These are phyloP conservation scores for Colletotrichum horii DNA, from an alignment of 2,329 filamentous ascomycete genomes.

Conservation along the genomic window DNA sequence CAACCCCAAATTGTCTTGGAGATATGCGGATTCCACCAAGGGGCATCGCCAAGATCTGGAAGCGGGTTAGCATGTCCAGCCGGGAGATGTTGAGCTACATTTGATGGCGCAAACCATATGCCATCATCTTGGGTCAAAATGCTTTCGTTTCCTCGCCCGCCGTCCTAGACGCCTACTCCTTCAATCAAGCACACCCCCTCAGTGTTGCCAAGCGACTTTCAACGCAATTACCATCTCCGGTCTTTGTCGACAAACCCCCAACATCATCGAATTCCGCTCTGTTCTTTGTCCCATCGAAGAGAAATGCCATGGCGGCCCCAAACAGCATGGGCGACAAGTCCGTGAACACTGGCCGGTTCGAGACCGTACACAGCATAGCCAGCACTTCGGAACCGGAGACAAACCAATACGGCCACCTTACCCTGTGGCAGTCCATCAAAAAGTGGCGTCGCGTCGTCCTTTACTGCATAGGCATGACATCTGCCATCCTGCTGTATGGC, in stretches of 20 bases:
- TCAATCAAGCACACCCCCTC: not conserved
- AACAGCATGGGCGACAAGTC: constrained; percentile 7
- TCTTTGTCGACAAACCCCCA: not conserved
- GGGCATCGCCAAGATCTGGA: constrained; percentile 9
- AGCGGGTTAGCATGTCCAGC: constrained; percentile 2
- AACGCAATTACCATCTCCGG: not conserved
- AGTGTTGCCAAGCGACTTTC: not conserved
- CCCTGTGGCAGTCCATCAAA: constrained; percentile 27
- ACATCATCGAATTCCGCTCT: not conserved
- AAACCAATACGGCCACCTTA: constrained; percentile 21
- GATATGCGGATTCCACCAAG: not conserved
- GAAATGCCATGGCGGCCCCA: constrained; percentile 3
- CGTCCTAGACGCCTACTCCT: not conserved
- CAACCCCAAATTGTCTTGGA: constrained; percentile 8
- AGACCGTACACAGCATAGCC: constrained; percentile 2
- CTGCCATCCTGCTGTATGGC: constrained; percentile 30
- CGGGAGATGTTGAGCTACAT: not conserved
- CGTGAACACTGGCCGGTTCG: not conserved
- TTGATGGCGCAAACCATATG: not conserved
- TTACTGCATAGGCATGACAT: constrained; percentile 30
- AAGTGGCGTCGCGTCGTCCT: constrained; percentile 28
- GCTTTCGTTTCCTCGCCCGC: not conserved
- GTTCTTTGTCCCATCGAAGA: not conserved
- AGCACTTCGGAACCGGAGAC: constrained; percentile 7
- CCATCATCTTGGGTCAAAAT: constrained; percentile 5